Conservation (phyloP, 148 eudicot genomes). For the Limonium bicolor region DNA sequence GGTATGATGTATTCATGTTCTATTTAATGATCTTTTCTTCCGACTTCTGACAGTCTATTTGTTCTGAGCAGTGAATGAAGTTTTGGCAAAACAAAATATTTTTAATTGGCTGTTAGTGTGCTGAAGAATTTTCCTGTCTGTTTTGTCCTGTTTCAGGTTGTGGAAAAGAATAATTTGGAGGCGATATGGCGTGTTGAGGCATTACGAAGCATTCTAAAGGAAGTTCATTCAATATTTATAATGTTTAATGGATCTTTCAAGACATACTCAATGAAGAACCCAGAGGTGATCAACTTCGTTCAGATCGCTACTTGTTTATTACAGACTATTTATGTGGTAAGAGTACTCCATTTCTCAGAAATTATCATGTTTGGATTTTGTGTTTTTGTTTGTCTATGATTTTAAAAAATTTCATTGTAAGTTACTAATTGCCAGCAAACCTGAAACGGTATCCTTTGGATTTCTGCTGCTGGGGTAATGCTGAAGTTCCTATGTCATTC, state of each 20-base stretch:
- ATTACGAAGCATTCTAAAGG: slow-evolving; percentile 64
- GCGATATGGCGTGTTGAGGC: slow-evolving; percentile 74
- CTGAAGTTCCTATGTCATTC: slow-evolving; percentile 56
- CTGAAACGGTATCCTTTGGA: slow-evolving; percentile 75
- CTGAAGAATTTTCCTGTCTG: no score
- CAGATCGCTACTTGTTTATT: slow-evolving; percentile 49
- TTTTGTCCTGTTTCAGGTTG: slow-evolving; percentile 32
- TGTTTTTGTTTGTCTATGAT: slow-evolving; percentile 14
- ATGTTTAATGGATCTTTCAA: slow-evolving; percentile 78
- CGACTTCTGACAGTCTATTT: no score
- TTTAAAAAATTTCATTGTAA: slow-evolving; percentile 34
- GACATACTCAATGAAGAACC: slow-evolving; percentile 66
- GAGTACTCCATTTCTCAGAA: slow-evolving; percentile 9
- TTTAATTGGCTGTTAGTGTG: no score
- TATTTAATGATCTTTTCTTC: no score
- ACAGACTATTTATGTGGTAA: slow-evolving; percentile 77
- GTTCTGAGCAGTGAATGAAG: no score
- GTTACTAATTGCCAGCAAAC: slow-evolving; percentile 89
- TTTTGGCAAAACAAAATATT: no score
- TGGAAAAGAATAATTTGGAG: slow-evolving; percentile 64
- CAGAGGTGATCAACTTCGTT: slow-evolving; percentile 54
- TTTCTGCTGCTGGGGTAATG: slow-evolving; percentile 94
- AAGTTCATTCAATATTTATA: slow-evolving; percentile 66
- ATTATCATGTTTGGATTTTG: slow-evolving; percentile 3
- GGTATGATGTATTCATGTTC: slow-evolving; percentile 34